Base-by-base conservation (phyloP, 495 filamentous ascomycete genomes). In the Schizothecium vesticola region DNA sequence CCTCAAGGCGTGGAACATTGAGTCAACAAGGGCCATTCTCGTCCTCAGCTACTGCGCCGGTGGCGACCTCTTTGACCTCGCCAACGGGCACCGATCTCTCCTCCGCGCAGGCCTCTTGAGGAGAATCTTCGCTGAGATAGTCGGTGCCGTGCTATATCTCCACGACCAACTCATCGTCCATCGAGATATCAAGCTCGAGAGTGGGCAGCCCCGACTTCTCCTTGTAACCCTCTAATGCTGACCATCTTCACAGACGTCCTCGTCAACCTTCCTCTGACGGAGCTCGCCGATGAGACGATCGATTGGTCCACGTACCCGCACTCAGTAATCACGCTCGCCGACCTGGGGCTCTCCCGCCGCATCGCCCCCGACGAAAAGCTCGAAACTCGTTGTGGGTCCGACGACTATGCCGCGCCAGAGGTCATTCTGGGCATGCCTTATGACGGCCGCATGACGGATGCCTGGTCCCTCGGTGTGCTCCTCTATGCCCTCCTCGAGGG, bases 121-220 rank as follows among this genome's bases (percentile, higher is more conserved):
- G 65, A 87, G 95, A 31, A 94, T 99, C 31, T 97, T 97, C 78
- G 85, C 93, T 13, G 95, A 99, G 76, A 76, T 97, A 69, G 89
- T 97, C 21, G 85, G 85, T 67, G 96, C 96, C 3, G 88, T 97
- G 31, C 85, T 84, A 25, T 96, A 97, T 83, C 82, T 99, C 31
- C 95, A 99, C 79, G 81, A 83, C 29, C 77, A 91, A 72, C 90
- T 86, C 72, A 97, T 99, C 70, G 94, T 97, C 56, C 95, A 99
- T 75, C 88, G 95, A 26, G 95, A 99, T 79, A 96, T 99, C 74
- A 99, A 99, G 79, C 87, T 99, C 61, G 95, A 99, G 81, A 99
- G 94, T 97, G 83, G 80, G 64, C 69, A 57, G 64, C 64, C 69
- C 64, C 36, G 9, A 16, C 22, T 59, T 43, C 60, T 67, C 56